Evolutionary conservation across 2,329 filamentous ascomycete genomes (phyloP), one percentile per base, ranked within the genome.

Genomic region (Alternaria ventricosa): DNA sequence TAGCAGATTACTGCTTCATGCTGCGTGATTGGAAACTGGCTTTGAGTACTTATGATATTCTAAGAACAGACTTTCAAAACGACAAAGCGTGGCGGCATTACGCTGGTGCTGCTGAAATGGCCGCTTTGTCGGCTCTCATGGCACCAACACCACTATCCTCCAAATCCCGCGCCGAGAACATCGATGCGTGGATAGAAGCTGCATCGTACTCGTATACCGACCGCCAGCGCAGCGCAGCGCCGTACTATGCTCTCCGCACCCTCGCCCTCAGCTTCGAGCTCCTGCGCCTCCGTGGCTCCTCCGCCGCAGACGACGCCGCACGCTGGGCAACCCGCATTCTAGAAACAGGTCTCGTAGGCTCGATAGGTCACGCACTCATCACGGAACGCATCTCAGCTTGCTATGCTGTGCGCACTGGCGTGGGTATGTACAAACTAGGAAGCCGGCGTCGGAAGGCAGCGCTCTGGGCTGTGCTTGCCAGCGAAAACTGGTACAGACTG

Each of bases 81-180:
- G 94, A 97, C 78, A 98, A 98, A 79, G 96, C 96, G 1, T 99
- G 96, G 96, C 93, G 89, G 72, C 92, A 98, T 75, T 93, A 97
- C 77, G 96, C 96, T 0, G 95, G 92, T 4, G 91, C 92, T 2
- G 95, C 97, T 78, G 96, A 99, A 83, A 98, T 99, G 95, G 91
- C 92, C 28, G 94, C 93, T 6, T 83, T 97, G 12, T 93, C 92
- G 72, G 88, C 93, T 44, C 87, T 99, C 33, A 86, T 99, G 64
- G 90, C 91, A 72, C 89, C 92, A 0, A 88, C 92, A 64, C 86
- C 87, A 15, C 84, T 92, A 65, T 89, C 89, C 3, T 89, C 91
- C 13, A 97, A 94, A 77, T 88, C 88, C 27, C 89, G 95, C 64
- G 84, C 90, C 1, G 96, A 98, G 72, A 90, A 88, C 6, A 87